phyloP scores from a whole-genome alignment of 1,284 basidiomycete genomes.

The Sanguinoderma infundibulare region DNA sequence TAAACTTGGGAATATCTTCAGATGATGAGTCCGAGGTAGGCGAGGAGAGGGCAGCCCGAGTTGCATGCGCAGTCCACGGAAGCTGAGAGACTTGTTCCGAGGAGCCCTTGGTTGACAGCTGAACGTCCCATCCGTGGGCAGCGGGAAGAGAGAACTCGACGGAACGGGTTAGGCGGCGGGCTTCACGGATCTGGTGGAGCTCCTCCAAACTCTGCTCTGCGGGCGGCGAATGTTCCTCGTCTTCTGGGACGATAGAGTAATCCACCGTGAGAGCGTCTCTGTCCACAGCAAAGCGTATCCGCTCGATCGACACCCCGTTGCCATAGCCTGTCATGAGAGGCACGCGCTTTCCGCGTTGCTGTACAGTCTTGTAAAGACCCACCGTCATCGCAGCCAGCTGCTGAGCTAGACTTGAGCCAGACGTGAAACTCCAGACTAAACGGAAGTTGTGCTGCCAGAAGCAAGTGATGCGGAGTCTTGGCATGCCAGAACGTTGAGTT shows the following conservation, averaged over 20 bases:
- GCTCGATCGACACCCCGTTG: constrained; percentile 80
- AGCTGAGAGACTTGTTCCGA: constrained; percentile 74
- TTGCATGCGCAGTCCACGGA: constrained; percentile 77
- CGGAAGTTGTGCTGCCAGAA: constrained; percentile 98
- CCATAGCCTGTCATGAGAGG: constrained; percentile 84
- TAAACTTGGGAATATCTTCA: constrained; percentile 57
- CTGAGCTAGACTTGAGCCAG: constrained; percentile 58
- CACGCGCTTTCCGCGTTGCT: constrained; percentile 74
- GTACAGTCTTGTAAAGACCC: constrained; percentile 78
- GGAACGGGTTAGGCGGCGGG: constrained; percentile 69
- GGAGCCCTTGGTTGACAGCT: constrained; percentile 70
- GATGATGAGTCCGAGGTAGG: constrained; percentile 39
- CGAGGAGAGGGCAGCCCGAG: constrained; percentile 47
- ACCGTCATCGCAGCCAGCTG: constrained; percentile 85
- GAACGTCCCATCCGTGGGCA: constrained; percentile 90
- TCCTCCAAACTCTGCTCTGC: constrained; percentile 57
- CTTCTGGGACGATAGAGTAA: constrained; percentile 84
- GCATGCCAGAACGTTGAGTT: constrained; percentile 39
- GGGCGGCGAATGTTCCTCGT: constrained; percentile 53
- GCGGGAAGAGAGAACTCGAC: constrained; percentile 84
- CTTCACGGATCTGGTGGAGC: constrained; percentile 64
- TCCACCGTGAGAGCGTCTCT: constrained; percentile 85
- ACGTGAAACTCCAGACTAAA: constrained; percentile 82
- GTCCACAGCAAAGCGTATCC: constrained; percentile 77
- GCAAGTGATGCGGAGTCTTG: constrained; percentile 77